Conservation (phyloP, 2,329 filamentous ascomycete species). For the Clonostachys sp. region DNA sequence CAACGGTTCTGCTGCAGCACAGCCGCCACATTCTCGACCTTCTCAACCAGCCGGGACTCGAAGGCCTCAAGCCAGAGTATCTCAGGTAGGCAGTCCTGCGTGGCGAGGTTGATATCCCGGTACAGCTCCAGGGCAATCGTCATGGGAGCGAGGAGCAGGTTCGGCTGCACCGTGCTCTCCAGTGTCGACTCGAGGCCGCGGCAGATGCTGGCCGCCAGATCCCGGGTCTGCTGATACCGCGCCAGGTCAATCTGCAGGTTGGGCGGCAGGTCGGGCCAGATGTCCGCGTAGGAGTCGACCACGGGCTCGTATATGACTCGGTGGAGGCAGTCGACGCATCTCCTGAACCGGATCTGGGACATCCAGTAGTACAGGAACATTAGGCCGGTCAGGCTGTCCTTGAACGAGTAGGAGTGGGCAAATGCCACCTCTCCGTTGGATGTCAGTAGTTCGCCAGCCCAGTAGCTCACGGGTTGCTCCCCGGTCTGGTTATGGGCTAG, state of each 20-base stretch:
- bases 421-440: constrained; percentile 33
- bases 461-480: constrained; percentile 27
- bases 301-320: constrained; percentile 36
- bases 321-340: constrained; percentile 40
- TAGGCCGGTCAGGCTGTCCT: constrained; percentile 35
- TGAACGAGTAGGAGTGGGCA: constrained; percentile 37
- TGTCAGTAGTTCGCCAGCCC: constrained; percentile 23
- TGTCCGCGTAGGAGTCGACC: constrained; percentile 29
- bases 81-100: constrained; percentile 35
- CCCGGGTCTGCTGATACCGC: constrained; percentile 36
- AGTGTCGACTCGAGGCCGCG: constrained; percentile 44
- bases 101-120: constrained; percentile 26
- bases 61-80: constrained; percentile 43
- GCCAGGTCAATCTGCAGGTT: constrained; percentile 26
- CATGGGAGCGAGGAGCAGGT: constrained; percentile 37
- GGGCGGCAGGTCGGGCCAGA: constrained; percentile 30
- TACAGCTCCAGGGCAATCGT: constrained; percentile 36
- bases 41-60: constrained; percentile 26
- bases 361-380: constrained; percentile 51
- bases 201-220: constrained; percentile 44
- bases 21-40: constrained; percentile 33
- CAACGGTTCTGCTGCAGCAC: constrained; percentile 31
- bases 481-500: constrained; percentile 11
- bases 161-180: constrained; percentile 36
- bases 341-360: constrained; percentile 41